phyloP scores from a whole-genome alignment of 2,329 filamentous ascomycete genomes.

The Phaeoacremonium minimum region DNA sequence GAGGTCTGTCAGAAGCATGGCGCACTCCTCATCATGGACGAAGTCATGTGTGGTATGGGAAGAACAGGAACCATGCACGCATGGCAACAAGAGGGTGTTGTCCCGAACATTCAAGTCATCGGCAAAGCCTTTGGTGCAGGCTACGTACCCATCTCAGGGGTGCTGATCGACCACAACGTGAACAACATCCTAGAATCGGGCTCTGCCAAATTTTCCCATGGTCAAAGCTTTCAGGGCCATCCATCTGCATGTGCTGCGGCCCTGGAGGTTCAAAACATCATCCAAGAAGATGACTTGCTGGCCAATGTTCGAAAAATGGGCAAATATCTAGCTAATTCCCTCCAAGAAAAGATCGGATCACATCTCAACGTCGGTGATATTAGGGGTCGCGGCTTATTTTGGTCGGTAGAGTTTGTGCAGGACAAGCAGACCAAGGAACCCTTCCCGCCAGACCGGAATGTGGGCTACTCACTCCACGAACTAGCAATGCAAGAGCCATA shows the following conservation, averaged over 20 bases:
- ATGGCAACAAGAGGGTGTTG: slow-evolving; percentile 55
- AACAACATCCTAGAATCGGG: slow-evolving; percentile 38
- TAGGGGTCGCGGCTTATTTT: slow-evolving; percentile 38
- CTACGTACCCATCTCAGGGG: slow-evolving; percentile 54
- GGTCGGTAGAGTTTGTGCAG: slow-evolving; percentile 35
- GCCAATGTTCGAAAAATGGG: slow-evolving; percentile 27
- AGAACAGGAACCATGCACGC: slow-evolving; percentile 58
- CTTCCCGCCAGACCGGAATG: slow-evolving; percentile 23
- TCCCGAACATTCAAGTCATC: slow-evolving; percentile 57
- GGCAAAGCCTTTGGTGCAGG: slow-evolving; percentile 61
- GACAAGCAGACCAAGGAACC: slow-evolving; percentile 26
- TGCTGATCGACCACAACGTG: slow-evolving; percentile 48
- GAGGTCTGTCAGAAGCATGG: slow-evolving; percentile 50
- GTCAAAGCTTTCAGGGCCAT: slow-evolving; percentile 50
- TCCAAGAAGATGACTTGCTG: slow-evolving; percentile 28
- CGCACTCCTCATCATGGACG: slow-evolving; percentile 51
- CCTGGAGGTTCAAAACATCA: slow-evolving; percentile 32
- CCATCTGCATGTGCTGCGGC: slow-evolving; percentile 32
- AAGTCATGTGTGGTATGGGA: slow-evolving; percentile 68
- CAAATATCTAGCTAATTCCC: slow-evolving; percentile 18
- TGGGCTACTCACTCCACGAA: slow-evolving; percentile 26
- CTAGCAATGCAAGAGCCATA: slow-evolving; percentile 23
- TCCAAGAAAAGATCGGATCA: slow-evolving; percentile 20
- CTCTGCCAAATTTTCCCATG: slow-evolving; percentile 47
- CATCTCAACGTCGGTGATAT: slow-evolving; percentile 36